phyloP scores from a whole-genome alignment of 2,329 filamentous ascomycete species.

The Rutstroemia sp. region DNA sequence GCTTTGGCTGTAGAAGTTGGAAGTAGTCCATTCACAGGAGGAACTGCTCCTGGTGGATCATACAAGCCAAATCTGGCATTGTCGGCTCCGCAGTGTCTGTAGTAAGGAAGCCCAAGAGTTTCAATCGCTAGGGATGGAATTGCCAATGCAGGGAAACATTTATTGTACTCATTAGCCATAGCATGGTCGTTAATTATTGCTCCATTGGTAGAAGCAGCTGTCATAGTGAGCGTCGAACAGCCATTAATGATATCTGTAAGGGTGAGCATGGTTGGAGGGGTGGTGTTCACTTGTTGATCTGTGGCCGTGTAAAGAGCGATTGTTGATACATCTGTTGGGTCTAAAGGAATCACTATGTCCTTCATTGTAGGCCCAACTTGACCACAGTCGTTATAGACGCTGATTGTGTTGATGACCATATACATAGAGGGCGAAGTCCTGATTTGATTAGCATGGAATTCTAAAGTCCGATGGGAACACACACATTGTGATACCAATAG shows the following conservation, averaged over 20 bases:
- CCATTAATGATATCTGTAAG: slow-evolving; percentile 30
- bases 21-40: slow-evolving; percentile 25
- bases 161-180: slow-evolving; percentile 10
- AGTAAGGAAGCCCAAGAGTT: slow-evolving; percentile 21
- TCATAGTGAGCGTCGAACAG: slow-evolving; percentile 18
- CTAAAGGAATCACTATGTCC: slow-evolving; percentile 27
- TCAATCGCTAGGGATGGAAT: slow-evolving; percentile 13
- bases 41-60: slow-evolving; percentile 35
- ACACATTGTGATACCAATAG: slow-evolving; percentile 13
- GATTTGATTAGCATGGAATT: background rate
- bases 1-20: slow-evolving; percentile 18
- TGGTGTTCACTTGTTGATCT: slow-evolving; percentile 18
- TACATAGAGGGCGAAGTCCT: slow-evolving; percentile 36
- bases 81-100: slow-evolving; percentile 31
- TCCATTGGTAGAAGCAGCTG: background rate
- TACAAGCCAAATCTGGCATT: slow-evolving; percentile 33
- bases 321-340: slow-evolving; percentile 32
- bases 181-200: slow-evolving; percentile 11
- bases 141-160: slow-evolving; percentile 17
- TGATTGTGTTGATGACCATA: slow-evolving; percentile 32
- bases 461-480: background rate
- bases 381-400: slow-evolving; percentile 29
- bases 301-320: slow-evolving; percentile 22
- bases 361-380: slow-evolving; percentile 28
- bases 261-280: slow-evolving; percentile 24